Evolutionary conservation across 2,329 filamentous ascomycete genomes (phyloP).

Genomic region (Trichoderma pleuroti): DNA sequence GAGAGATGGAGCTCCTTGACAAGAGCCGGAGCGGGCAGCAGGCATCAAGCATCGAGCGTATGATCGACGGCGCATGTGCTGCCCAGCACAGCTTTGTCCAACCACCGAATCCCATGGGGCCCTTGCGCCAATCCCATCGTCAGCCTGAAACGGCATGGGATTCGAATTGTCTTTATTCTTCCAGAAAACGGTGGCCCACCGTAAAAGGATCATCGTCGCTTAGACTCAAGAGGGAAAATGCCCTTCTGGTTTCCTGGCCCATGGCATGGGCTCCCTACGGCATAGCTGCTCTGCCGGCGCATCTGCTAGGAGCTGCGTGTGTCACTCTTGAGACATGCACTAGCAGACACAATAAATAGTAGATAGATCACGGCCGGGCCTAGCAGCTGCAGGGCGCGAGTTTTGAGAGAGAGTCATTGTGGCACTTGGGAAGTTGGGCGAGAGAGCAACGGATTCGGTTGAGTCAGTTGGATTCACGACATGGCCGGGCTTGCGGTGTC

Average conservation of each 20-base stretch:
- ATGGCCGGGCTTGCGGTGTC: background rate
- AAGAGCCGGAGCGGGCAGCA: background rate
- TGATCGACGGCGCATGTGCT: constrained; percentile 13
- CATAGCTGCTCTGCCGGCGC: constrained; percentile 1
- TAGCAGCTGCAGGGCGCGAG: background rate
- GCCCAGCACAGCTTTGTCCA: background rate
- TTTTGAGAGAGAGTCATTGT: constrained; percentile 3
- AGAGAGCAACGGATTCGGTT: background rate
- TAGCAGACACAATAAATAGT: constrained; percentile 14
- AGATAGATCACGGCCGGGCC: background rate
- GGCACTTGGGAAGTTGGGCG: background rate
- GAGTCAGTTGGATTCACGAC: background rate
- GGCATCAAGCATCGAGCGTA: background rate
- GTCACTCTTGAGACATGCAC: constrained; percentile 6
- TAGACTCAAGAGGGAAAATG: background rate
- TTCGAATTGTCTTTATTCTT: background rate
- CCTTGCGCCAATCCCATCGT: background rate
- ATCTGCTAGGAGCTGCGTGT: background rate
- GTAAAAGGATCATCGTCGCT: background rate
- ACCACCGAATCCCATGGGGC: background rate
- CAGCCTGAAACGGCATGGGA: background rate
- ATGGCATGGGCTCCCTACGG: background rate
- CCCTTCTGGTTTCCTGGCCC: background rate
- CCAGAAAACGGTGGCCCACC: background rate
- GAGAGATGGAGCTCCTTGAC: background rate